Percentiles rank a stretch among this genome's conserved stretches.
These are phyloP conservation scores for Debaryomycetaceae sp. DNA, from an alignment of 1,139 yeast genomes.

Conservation along the genomic window DNA sequence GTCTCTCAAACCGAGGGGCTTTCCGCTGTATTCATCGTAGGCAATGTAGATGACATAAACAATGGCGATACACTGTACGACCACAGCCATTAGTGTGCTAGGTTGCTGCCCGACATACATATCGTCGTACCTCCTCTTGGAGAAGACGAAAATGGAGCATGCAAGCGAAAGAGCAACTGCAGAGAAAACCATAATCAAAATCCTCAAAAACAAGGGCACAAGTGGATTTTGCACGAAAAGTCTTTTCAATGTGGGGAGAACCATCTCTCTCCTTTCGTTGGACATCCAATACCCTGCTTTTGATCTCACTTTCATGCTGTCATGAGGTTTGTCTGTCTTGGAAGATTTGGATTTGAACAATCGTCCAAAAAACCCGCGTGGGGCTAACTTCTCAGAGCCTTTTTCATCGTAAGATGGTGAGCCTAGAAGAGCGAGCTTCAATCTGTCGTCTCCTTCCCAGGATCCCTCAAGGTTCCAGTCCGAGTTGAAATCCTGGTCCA, in stretches of 20 bases:
- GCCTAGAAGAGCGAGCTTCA: conserved; percentile 53
- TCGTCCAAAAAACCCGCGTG: conserved; percentile 8
- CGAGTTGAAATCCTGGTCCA: conserved; percentile 19
- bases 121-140: conserved; percentile 37
- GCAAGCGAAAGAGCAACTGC: conserved; percentile 67
- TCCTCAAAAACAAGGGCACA: conserved; percentile 72
- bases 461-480: conserved; percentile 32
- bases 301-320: conserved; percentile 40
- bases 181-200: conserved; percentile 62
- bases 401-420: conserved; percentile 27
- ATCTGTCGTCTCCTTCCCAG: conserved; percentile 72
- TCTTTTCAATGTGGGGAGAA: conserved; percentile 59
- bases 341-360: conserved; percentile 5
- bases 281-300: conserved; percentile 70
- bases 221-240: conserved; percentile 72
- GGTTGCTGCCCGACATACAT: conserved; percentile 68
- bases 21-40: conserved; percentile 86
- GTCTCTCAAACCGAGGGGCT: conserved; percentile 84
- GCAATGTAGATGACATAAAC: conserved; percentile 78
- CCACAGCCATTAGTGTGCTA: conserved; percentile 87
- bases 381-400: conserved; percentile 18
- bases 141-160: conserved; percentile 53
- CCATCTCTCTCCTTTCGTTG: conserved; percentile 57
- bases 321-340: conserved; percentile 10
- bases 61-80: conserved; percentile 76